A percentile compares a stretch with the other conserved stretches of the same genome.
Evolutionary conservation across 106 monocot genomes (phyloP).

Genomic region (Acanthochlamys bracteata): DNA sequence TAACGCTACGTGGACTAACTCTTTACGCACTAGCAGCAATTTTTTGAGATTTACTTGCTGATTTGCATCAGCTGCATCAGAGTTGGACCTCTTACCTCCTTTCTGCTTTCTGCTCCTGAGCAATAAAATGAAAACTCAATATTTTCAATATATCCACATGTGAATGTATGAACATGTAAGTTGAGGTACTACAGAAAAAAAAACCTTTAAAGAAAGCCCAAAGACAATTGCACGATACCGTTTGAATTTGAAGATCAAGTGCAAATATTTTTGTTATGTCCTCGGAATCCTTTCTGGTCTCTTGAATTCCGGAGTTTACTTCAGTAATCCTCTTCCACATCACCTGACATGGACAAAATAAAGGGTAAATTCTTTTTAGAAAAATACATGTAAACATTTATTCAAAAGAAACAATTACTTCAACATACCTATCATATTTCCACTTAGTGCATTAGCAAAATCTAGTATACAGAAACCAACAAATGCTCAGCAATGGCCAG

Average conservation of each 20-base stretch:
- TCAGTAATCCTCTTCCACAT: not conserved
- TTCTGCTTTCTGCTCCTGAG: not conserved
- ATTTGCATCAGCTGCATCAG: not conserved
- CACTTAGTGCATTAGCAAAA: not conserved
- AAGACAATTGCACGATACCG: not conserved
- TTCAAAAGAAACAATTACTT: not conserved
- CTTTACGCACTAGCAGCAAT: not conserved
- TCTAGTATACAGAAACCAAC: not conserved
- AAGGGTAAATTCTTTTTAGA: not conserved
- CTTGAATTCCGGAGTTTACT: not conserved
- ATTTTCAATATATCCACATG: not conserved
- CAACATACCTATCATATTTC: not conserved
- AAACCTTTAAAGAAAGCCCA: not conserved
- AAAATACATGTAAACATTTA: not conserved
- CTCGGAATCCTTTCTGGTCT: not conserved
- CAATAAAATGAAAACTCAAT: not conserved
- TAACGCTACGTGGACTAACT: too few relatives aligned
- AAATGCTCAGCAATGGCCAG: not conserved
- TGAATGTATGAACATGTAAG: not conserved
- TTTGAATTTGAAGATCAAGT: not conserved
- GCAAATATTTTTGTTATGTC: not conserved
- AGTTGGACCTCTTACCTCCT: not conserved
- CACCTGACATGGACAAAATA: not conserved
- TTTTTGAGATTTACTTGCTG: not conserved
- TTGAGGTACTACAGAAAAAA: not conserved